A percentile compares a stretch with the other conserved stretches of the same genome.
phyloP scores from a whole-genome alignment of 2,329 filamentous ascomycete species.

The Celoporthe dispersa region DNA sequence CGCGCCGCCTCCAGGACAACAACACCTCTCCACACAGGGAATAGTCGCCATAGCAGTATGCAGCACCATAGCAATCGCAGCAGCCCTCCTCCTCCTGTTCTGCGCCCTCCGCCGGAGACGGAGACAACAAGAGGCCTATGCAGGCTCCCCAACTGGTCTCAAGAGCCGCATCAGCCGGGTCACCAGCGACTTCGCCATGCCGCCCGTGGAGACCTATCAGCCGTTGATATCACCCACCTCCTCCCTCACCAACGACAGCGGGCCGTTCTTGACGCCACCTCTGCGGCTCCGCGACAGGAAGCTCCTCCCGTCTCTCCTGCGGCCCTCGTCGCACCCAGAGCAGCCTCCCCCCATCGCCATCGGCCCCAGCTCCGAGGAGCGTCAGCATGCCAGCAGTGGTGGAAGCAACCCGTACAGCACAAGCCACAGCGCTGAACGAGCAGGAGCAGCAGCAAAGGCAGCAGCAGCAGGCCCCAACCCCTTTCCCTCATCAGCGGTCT shows the following conservation, averaged over 20 bases:
- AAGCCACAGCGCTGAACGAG: conserved; percentile 21
- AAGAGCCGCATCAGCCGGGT: conserved; percentile 31
- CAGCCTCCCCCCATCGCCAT: conserved; percentile 29
- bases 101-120: conserved; percentile 44
- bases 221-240: conserved; percentile 47
- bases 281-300: conserved; percentile 52
- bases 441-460: conserved; percentile 7
- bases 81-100: conserved; percentile 43
- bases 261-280: conserved; percentile 48
- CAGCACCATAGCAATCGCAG: conserved; percentile 44
- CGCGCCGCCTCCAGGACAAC: background rate
- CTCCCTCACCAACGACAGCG: conserved; percentile 33
- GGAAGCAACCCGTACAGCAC: conserved; percentile 16
- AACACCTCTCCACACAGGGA: conserved; percentile 42
- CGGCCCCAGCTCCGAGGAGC: conserved; percentile 17
- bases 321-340: conserved; percentile 24
- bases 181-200: conserved; percentile 32
- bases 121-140: conserved; percentile 31
- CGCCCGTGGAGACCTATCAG: conserved; percentile 42
- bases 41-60: conserved; percentile 52
- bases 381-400: conserved; percentile 24
- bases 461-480: conserved; percentile 16
- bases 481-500: conserved; percentile 46
- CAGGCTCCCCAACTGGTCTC: conserved; percentile 7
- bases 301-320: conserved; percentile 45